Evolutionary conservation across 139 green algal species (phyloP).

Genomic region (Haematococcus lacustris): DNA sequence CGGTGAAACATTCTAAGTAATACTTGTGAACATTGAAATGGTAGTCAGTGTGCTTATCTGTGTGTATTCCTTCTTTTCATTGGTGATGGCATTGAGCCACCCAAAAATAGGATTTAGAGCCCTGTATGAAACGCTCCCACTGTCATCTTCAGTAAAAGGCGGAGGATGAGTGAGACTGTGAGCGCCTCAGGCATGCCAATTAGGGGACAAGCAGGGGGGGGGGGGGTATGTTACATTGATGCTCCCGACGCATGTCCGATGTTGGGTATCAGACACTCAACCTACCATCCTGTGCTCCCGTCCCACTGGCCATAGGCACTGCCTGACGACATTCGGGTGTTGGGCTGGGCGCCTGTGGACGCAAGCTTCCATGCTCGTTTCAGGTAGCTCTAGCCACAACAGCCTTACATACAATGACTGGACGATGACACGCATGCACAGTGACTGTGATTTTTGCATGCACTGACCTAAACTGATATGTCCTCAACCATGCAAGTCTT

Average conservation of each 20-base stretch:
- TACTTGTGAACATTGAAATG: background rate
- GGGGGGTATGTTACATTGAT: background rate
- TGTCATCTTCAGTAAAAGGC: background rate
- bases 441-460: background rate
- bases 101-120: background rate
- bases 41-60: background rate
- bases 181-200: too few species aligned
- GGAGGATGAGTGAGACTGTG: background rate
- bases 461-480: background rate
- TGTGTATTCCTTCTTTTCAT: too few species aligned
- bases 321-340: conserved; percentile 10
- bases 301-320: background rate
- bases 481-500: background rate
- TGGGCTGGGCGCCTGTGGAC: conserved; percentile 67
- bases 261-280: background rate
- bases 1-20: background rate
- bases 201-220: background rate
- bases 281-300: background rate
- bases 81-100: too few species aligned
- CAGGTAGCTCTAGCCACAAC: background rate
- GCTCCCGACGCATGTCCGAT: background rate
- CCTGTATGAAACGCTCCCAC: background rate
- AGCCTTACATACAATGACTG: background rate
- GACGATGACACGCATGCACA: background rate
- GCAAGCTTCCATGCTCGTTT: conserved; percentile 63